A percentile compares a stretch with the other conserved stretches of the same genome.
phyloP scores from a whole-genome alignment of 2,329 filamentous ascomycete species.

The Alternaria longipes region DNA sequence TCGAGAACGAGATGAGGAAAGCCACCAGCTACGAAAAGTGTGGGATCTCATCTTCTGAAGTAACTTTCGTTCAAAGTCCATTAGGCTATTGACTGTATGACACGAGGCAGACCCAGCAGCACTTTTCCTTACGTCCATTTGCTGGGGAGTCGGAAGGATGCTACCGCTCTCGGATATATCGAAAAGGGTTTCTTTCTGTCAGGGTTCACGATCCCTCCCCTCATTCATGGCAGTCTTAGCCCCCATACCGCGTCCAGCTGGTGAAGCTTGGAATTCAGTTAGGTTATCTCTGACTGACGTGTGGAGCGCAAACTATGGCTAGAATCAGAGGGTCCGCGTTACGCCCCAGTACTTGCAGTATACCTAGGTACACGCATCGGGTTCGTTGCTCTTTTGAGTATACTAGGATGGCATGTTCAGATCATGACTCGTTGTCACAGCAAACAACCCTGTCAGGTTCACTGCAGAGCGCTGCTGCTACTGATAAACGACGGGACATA shows the following conservation, averaged over 20 bases:
- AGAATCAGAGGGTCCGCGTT: neutral
- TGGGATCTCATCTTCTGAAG: neutral
- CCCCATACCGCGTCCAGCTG: neutral
- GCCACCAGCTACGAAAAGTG: neutral
- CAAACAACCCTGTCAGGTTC: neutral
- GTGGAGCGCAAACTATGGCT: neutral
- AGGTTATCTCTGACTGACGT: neutral
- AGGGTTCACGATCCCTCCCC: no score
- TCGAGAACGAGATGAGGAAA: neutral
- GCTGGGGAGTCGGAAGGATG: constrained; percentile 1
- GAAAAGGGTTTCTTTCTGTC: no score
- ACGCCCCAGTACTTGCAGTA: neutral
- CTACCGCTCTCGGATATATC: constrained; percentile 17
- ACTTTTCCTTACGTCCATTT: neutral
- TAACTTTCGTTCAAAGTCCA: neutral
- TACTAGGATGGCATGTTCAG: neutral
- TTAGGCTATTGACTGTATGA: neutral
- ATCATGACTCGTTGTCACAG: neutral
- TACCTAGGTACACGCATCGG: neutral
- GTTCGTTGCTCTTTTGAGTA: neutral
- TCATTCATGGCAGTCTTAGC: no score
- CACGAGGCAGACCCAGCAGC: neutral
- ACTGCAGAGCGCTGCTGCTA: neutral
- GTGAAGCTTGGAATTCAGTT: neutral
- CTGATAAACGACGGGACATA: neutral